phyloP scores from a whole-genome alignment of 2,329 filamentous ascomycete species.

The Chaetomium sp. region DNA sequence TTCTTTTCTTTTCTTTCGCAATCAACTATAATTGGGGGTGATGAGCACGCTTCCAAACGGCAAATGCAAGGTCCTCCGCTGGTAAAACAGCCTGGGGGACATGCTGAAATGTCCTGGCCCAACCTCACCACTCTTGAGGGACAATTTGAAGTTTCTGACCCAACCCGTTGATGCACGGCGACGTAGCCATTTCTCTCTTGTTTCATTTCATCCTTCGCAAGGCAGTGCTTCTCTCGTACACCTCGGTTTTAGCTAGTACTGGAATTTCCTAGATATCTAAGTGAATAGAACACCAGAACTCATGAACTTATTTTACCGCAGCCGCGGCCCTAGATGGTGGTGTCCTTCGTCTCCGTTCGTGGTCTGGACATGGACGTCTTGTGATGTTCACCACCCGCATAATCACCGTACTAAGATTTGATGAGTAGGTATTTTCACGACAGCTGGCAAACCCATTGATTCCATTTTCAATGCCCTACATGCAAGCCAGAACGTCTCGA shows the following conservation, averaged over 20 bases:
- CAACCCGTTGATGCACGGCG: constrained; percentile 46
- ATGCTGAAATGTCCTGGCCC: constrained; percentile 67
- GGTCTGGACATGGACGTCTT: background rate
- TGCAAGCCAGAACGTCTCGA: constrained; percentile 45
- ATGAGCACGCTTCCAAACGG: constrained; percentile 67
- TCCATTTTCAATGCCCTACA: constrained; percentile 59
- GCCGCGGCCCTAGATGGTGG: background rate
- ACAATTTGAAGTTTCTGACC: constrained; percentile 69
- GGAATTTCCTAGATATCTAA: background rate
- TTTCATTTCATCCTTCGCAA: constrained; percentile 30
- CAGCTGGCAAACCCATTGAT: constrained; percentile 46
- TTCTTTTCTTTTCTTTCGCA: constrained; percentile 51
- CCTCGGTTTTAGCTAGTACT: background rate
- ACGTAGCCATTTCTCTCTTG: constrained; percentile 25
- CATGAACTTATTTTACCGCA: background rate
- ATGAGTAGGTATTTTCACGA: constrained; percentile 20
- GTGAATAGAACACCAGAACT: background rate
- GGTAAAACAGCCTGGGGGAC: constrained; percentile 48
- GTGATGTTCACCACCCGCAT: background rate
- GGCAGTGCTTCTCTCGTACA: constrained; percentile 17
- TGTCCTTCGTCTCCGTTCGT: background rate
- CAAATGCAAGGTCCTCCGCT: constrained; percentile 49
- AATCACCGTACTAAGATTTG: background rate
- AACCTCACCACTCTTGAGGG: constrained; percentile 62
- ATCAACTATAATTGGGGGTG: constrained; percentile 80